Conservation (phyloP, 345 rosid genomes). For the Melaleuca quinquenervia region DNA sequence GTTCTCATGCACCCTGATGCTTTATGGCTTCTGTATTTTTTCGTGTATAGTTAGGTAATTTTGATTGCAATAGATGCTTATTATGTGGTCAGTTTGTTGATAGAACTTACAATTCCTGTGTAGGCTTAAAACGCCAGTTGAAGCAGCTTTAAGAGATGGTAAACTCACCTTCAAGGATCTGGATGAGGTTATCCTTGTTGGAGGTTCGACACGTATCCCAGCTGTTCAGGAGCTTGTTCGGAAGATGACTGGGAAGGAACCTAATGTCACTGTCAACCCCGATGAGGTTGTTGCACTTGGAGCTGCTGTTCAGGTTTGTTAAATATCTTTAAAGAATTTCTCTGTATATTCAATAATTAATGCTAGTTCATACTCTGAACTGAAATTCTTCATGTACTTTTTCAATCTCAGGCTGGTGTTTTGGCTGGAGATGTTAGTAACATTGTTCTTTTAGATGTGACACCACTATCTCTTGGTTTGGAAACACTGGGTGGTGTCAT, state of each 20-base stretch:
- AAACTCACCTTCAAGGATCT: constrained; percentile 29
- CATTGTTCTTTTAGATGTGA: constrained; percentile 83
- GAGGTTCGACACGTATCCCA: constrained; percentile 44
- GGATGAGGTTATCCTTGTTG: constrained; percentile 44
- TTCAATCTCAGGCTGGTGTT: constrained; percentile 71
- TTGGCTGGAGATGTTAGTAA: constrained; percentile 92
- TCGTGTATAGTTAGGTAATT: background rate
- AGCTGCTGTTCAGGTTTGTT: constrained; percentile 90
- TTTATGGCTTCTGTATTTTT: background rate
- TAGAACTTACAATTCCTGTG: background rate
- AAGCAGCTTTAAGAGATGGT: constrained; percentile 31
- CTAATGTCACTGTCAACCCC: constrained; percentile 92
- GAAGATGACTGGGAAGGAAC: constrained; percentile 86
- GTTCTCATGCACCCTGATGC: background rate
- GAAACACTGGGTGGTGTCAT: constrained; percentile 98
- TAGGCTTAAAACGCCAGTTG: constrained; percentile 39
- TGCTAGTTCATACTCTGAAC: background rate
- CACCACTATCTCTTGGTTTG: constrained; percentile 80
- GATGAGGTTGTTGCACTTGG: constrained; percentile 98
- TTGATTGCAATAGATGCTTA: background rate
- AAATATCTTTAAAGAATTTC: constrained; percentile 47
- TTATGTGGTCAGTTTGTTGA: background rate
- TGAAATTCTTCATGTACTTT: background rate
- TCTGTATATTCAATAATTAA: background rate
- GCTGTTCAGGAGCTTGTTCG: constrained; percentile 92